Evolutionary conservation across 768 basidiomycete genomes (phyloP), one percentile per base, ranked within the genome.

Genomic region (Serendipita vermifera): DNA sequence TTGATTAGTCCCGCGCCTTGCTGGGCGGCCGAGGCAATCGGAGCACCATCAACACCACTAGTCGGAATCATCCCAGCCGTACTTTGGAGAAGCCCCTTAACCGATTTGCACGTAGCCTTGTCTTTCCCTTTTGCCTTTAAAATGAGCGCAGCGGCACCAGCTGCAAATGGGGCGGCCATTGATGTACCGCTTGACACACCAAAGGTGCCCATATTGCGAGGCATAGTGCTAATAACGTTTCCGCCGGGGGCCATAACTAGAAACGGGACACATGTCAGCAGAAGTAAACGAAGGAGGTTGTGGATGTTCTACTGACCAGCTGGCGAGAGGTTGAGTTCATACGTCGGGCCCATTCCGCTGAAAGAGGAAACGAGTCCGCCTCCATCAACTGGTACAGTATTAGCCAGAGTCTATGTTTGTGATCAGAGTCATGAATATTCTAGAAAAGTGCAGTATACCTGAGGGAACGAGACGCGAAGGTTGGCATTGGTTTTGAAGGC

Each of bases 291-390:
- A n/a, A 35, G 5, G 41, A 41, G 15, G 65, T 64, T 0, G 65
- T 63, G 7, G 65, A n/a, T n/a, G n/a, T n/a, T n/a, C n/a, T n/a
- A 60, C 27, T 64, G 33, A 26, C 67, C 54, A 11, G 63, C 56
- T 2, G 66, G 64, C 14, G 64, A 64, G 57, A 59, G 27, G 15
- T 33, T 40, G 13, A 64, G 26, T 46, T 70, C 69, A 58, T 67
- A 66, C 6, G 71, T 68, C 3, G 69, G 70, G 3, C 70, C 70
- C 35, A 64, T 64, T 5, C 61, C 51, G 31, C 64, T 64, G 54
- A 62, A 64, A 39, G 59, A 51, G 2, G 63, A 65, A 1, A 65
- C 61, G 15, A 63, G 60, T 13, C 66, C 67, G 11, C 64, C 67
- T 3, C 61, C 66, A 17, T n/a, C n/a, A n/a, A n/a, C n/a, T n/a